Percentiles rank a stretch among this genome's conserved stretches.
These are phyloP conservation scores for Neurospora sp. DNA, from an alignment of 495 filamentous ascomycete species.

Conservation along the genomic window DNA sequence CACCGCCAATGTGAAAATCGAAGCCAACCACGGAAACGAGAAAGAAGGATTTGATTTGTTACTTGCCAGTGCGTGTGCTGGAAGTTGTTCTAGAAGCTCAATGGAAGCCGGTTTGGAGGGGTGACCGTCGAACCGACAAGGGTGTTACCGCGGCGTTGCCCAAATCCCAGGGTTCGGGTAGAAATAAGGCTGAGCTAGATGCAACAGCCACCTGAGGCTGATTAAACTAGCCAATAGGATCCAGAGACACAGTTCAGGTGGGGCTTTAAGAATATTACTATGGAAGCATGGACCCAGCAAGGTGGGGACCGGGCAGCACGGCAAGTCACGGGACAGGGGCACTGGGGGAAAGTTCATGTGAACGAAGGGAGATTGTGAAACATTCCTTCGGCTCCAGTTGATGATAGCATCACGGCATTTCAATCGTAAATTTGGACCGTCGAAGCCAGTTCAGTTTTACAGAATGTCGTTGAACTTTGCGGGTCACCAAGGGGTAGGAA, in stretches of 20 bases:
- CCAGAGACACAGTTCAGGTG: neutral
- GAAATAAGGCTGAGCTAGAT: neutral
- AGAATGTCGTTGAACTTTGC: no score
- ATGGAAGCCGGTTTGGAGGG: neutral
- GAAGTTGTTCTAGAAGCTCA: neutral
- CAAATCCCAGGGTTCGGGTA: neutral
- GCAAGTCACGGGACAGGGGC: neutral
- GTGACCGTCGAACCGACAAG: neutral
- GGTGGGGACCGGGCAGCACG: neutral
- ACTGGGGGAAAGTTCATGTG: neutral
- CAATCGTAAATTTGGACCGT: neutral
- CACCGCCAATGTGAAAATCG: neutral
- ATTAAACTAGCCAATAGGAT: neutral
- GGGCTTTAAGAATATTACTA: neutral
- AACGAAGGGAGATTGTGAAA: neutral
- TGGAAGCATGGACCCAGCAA: neutral
- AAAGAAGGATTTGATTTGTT: neutral
- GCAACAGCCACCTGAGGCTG: neutral
- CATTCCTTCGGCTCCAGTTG: neutral
- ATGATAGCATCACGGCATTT: neutral
- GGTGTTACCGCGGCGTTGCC: neutral
- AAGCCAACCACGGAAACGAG: neutral
- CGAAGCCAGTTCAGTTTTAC: neutral
- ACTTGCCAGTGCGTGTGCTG: neutral
- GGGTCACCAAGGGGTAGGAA: neutral